Percentiles rank a stretch among this genome's conserved stretches.
phyloP scores from a whole-genome alignment of 495 filamentous ascomycete species.

The Neurospora tetraspora region DNA sequence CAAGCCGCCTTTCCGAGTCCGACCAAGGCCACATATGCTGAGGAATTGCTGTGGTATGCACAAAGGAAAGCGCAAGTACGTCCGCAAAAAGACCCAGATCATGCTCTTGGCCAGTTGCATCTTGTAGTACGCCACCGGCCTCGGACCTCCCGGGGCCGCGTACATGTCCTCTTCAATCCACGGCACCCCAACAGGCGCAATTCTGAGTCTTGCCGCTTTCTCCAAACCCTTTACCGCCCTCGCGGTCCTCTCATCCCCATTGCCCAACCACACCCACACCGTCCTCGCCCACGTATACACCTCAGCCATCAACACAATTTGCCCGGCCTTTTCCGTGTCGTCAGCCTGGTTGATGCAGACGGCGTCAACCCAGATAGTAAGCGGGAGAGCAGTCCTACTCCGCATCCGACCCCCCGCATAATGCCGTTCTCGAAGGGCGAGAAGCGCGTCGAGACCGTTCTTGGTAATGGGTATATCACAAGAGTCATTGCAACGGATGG shows the following conservation, averaged over 20 bases:
- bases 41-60: not conserved
- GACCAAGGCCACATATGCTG: not conserved
- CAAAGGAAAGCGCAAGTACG: not conserved
- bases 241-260: not conserved
- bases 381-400: not conserved
- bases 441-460: not conserved
- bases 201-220: not conserved
- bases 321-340: not conserved
- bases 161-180: not conserved
- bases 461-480: not conserved
- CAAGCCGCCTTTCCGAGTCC: not conserved
- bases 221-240: not conserved
- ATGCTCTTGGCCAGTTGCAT: not conserved
- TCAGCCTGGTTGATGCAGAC: not conserved
- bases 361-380: not conserved
- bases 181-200: not conserved
- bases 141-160: not conserved
- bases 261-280: not conserved
- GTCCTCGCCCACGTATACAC: not conserved
- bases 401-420: not conserved
- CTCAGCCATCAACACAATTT: not conserved
- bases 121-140: not conserved
- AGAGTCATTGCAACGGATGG: not conserved
- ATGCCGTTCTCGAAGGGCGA: not conserved
- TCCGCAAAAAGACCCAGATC: not conserved